phyloP scores from a whole-genome alignment of 148 eudicot species.

The Rhododendron vialii region DNA sequence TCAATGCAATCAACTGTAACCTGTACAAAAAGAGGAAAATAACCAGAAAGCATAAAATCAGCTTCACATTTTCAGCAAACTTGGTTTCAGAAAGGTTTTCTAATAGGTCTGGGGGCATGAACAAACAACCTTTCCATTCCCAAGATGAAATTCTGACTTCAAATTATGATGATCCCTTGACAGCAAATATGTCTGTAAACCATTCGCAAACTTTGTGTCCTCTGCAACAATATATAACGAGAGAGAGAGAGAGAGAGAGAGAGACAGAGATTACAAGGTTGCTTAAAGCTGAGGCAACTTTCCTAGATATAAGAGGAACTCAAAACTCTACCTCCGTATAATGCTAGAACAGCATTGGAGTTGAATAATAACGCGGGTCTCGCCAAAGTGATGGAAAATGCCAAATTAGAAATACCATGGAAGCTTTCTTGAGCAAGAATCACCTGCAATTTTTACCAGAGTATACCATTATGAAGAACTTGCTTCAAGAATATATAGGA shows the following conservation, averaged over 20 bases:
- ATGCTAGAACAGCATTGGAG: slow-evolving; percentile 41
- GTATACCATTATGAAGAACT: not conserved
- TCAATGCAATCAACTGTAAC: slow-evolving; percentile 60
- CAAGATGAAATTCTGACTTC: slow-evolving; percentile 65
- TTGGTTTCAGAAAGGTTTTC: not conserved
- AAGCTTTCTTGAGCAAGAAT: slow-evolving; percentile 62
- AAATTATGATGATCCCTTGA: slow-evolving; percentile 64
- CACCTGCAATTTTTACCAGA: slow-evolving; percentile 37
- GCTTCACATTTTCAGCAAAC: not conserved
- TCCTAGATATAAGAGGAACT: not conserved
- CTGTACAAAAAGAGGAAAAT: slow-evolving; percentile 24
- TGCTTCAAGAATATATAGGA: not conserved
- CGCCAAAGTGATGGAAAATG: slow-evolving; percentile 60
- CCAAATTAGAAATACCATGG: slow-evolving; percentile 52
- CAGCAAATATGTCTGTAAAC: slow-evolving; percentile 54
- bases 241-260: not conserved
- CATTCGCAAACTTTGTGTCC: slow-evolving; percentile 42
- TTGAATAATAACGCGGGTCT: slow-evolving; percentile 62
- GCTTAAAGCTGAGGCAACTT: not conserved
- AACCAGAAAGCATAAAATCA: not conserved
- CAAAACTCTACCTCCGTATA: slow-evolving; percentile 48
- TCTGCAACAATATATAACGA: slow-evolving; percentile 25
- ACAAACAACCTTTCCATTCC: slow-evolving; percentile 73
- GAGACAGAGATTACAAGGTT: not conserved
- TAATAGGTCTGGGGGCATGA: not conserved